phyloP scores from a whole-genome alignment of 108 stramenopile genomes.

The Ochromonas danica region DNA sequence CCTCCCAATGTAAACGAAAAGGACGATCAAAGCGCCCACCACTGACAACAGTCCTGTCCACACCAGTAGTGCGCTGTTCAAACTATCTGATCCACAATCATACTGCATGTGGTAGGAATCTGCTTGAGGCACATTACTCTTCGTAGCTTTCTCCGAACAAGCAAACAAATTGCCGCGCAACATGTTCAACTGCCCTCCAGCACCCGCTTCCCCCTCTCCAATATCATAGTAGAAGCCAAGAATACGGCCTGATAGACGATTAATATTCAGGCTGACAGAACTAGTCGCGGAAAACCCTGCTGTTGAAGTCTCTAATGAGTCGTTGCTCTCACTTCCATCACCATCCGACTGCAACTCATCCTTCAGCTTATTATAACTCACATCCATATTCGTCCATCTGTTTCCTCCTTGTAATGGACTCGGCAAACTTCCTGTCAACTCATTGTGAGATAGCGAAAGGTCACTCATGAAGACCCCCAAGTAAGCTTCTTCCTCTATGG shows the following conservation, averaged over 20 bases:
- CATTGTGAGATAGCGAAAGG: neutral
- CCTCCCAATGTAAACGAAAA: too few species aligned
- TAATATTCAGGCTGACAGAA: neutral
- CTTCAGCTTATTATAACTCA: neutral
- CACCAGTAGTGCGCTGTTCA: too few species aligned
- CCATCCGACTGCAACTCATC: too few species aligned
- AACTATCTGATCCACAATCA: too few species aligned
- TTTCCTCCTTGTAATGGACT: neutral
- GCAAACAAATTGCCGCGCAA: too few species aligned
- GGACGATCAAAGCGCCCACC: neutral
- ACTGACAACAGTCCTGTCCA: conserved; percentile 1
- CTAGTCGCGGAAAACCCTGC: neutral
- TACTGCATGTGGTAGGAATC: neutral
- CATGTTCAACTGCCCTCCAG: neutral
- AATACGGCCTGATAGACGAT: conserved; percentile 1
- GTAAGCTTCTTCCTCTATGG: too few species aligned
- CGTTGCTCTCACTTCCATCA: too few species aligned
- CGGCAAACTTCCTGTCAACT: neutral
- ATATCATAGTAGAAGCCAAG: too few species aligned
- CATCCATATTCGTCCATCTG: neutral
- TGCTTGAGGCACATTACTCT: too few species aligned
- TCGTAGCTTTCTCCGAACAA: too few species aligned
- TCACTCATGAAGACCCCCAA: too few species aligned
- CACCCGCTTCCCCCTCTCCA: neutral
- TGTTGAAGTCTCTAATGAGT: too few species aligned